Base-by-base conservation (phyloP, 106 monocot genomes). In the Allium fistulosum region DNA sequence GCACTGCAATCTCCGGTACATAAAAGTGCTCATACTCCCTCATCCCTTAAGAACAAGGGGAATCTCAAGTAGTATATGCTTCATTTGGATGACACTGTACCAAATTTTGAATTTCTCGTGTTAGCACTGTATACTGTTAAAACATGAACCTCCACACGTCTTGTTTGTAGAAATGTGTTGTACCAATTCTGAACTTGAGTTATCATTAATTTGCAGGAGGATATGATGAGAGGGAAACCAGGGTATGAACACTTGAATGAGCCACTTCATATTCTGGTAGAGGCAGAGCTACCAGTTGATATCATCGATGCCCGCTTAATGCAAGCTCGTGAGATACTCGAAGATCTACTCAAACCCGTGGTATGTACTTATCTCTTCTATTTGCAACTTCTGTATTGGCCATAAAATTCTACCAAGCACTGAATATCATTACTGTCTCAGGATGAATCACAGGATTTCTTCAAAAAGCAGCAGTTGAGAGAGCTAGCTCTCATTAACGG, bases 211-310 rank as follows among this genome's bases (percentile, higher is more conserved):
- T 6, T 46, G 4, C 57, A 86, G 86, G 86, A 86, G 79, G 86
- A 82, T 0, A 76, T 78, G 70, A 65, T 86, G 65, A 72, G 86
- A 71, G 86, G 86, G 50, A 86, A 79, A 53, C 82, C 82, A 17
- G 86, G 86, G 10, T 86, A 86, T 77, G 86, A 86, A 47, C 86
- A 86, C 63, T 53, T 86, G 50, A 79, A 79, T 56, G 86, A 86
- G 9, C 86, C 86, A 22, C 82, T 86, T 62, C 86, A 86, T 68
- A 77, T 86, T 48, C 50, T 86, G 48, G 75, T 86, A 17, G 86
- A 86, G 17, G 86, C 86, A 17, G 86, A 86, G 73, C 64, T 86
- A 49, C 86, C 86, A 2, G 79, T 76, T 57, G 75, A 86, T 50
- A 79, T 86, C 11, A 58, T 86, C 13, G 86, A 86, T 74, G 59